These are phyloP conservation scores for Tetrastigma voinierianum DNA, from an alignment of 164 flowering plant genomes.

Conservation along the genomic window DNA sequence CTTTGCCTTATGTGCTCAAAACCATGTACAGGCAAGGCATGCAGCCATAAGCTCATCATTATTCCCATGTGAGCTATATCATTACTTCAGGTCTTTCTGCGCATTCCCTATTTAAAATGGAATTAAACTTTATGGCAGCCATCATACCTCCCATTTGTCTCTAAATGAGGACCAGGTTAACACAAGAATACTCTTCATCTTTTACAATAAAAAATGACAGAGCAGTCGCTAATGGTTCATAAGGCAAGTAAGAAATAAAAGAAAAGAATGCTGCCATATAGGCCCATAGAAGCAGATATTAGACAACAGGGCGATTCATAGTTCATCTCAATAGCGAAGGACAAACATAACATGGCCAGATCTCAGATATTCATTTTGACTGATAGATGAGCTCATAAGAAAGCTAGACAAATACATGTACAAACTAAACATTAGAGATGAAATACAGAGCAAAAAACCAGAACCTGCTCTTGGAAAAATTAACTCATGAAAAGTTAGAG, in stretches of 20 bases:
- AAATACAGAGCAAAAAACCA: background rate
- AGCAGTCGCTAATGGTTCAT: background rate
- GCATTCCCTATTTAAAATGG: slow-evolving; percentile 65
- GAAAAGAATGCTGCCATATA: background rate
- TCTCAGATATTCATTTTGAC: too few species aligned
- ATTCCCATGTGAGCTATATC: slow-evolving; percentile 87
- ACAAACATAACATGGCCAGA: background rate
- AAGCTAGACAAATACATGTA: background rate
- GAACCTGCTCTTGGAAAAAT: background rate
- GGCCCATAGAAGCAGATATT: background rate
- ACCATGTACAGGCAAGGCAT: slow-evolving; percentile 95
- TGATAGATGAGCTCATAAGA: background rate
- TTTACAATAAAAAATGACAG: background rate
- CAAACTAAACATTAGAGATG: background rate
- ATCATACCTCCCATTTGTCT: background rate
- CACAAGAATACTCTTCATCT: background rate
- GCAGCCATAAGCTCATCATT: slow-evolving; percentile 97
- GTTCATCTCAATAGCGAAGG: background rate
- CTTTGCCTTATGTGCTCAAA: slow-evolving; percentile 97
- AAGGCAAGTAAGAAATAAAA: background rate
- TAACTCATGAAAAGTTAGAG: too few species aligned
- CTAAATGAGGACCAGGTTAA: background rate
- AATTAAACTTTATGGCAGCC: background rate
- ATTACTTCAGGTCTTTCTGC: slow-evolving; percentile 98
- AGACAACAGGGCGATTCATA: background rate